Conservation (phyloP, 2,329 filamentous ascomycete species). For the Fusarium sp. region DNA sequence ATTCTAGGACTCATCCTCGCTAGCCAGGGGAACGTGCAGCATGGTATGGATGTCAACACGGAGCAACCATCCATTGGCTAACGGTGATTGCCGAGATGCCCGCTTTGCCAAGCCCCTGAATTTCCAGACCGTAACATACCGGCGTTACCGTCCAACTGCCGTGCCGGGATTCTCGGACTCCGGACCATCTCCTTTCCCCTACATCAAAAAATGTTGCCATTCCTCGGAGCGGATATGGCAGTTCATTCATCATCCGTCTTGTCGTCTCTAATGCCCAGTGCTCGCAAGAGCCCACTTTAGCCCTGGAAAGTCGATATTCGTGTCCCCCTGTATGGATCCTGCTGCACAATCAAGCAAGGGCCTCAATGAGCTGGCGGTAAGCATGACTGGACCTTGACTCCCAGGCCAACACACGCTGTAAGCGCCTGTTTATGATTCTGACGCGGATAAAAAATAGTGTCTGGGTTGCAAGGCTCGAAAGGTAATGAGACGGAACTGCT, state of each 20-base stretch:
- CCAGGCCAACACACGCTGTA: background rate
- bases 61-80: background rate
- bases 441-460: background rate
- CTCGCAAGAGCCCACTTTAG: background rate
- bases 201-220: background rate
- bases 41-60: background rate
- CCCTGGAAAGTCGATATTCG: background rate
- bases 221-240: background rate
- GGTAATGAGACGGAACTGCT: background rate
- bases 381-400: background rate
- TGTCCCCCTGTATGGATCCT: background rate
- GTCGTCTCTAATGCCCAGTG: background rate
- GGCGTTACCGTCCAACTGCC: background rate
- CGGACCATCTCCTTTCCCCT: background rate
- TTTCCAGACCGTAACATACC: background rate
- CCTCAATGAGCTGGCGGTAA: background rate
- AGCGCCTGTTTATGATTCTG: background rate
- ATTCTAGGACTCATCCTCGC: background rate
- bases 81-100: background rate
- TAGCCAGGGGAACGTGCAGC: background rate
- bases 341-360: background rate
- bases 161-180: background rate
- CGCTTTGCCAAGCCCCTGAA: background rate
- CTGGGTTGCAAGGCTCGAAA: background rate
- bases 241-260: background rate